Base-by-base conservation (phyloP, 2,329 filamentous ascomycete genomes). In the Chrysoporthe austroafricana region DNA sequence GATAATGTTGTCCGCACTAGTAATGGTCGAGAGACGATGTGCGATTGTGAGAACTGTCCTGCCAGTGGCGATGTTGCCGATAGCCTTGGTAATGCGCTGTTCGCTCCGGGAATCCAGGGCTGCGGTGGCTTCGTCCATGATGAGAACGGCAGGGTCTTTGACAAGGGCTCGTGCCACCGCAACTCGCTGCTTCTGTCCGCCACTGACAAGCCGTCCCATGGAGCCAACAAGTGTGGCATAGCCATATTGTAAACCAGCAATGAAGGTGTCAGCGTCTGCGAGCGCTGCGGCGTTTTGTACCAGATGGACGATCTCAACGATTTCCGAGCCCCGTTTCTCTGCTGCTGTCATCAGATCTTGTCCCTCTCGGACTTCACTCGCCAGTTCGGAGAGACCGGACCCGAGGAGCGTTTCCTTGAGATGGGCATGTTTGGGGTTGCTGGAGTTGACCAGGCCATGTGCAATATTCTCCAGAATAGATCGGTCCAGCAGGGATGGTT, bases 91-190 rank as follows among this genome's bases (percentile, higher is more conserved):
- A 56, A 90, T 88, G 4, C 82, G 79, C 57, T 79, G 79, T 72
- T 90, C 88, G 59, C 83, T 87, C 2, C 81, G 81, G 16, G 86
- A 87, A 73, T 90, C 88, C 0, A 90, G 79, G 1, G 87, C 82
- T 0, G 86, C 83, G 1, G 88, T 90, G 2, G 87, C 87, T 73
- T 90, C 88, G 57, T 90, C 88, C 2, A 90, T 78, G 13, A 90
- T 80, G 3, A 90, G 78, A 9, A 90, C 84, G 62, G 80, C 80
- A 2, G 87, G 87, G 58, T 89, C 81, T 3, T 83, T 80, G 42
- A 90, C 82, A 16, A 90, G 76, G 21, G 85, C 85, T 36, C 87
- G 79, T 1, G 88, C 87, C 6, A 90, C 79, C 8, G 86, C 86
- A 64, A 90, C 80, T 5, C 87, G 80, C 72, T 90, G 88, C 63